Conservation (phyloP, 192 early-diverging fungal species). For the Linnemannia schmuckeri region DNA sequence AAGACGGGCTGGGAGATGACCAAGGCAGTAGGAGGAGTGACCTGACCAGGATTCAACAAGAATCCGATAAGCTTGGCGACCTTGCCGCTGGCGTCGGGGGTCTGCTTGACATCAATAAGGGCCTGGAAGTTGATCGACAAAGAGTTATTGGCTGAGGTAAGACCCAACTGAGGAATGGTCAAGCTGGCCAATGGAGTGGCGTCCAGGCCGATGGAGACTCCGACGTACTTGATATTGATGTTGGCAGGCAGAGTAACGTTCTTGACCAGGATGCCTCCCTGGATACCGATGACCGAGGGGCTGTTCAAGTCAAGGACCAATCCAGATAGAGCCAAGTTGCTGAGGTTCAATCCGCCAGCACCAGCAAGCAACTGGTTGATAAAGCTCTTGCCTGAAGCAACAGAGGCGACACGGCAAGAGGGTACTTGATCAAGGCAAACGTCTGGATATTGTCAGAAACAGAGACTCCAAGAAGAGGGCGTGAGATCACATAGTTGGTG, state of each 20-base stretch:
- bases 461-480: conserved; percentile 17
- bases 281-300: conserved; percentile 21
- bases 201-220: conserved; percentile 15
- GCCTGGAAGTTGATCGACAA: conserved; percentile 19
- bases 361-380: conserved; percentile 18
- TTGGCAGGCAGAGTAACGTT: conserved; percentile 19
- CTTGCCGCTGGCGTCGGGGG: conserved; percentile 7
- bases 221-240: conserved; percentile 25
- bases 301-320: conserved; percentile 31
- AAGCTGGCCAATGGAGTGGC: conserved; percentile 12
- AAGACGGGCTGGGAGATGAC: conserved; percentile 25
- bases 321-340: conserved; percentile 19
- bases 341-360: conserved; percentile 14
- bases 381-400: conserved; percentile 14
- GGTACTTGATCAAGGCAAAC: conserved; percentile 30
- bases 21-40: conserved; percentile 17
- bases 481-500: conserved; percentile 19
- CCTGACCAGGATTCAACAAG: conserved; percentile 22
- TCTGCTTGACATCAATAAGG: conserved; percentile 20
- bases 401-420: conserved; percentile 11
- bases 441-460: conserved; percentile 25
- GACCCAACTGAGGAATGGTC: conserved; percentile 12
- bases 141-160: conserved; percentile 19
- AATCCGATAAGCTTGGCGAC: conserved; percentile 21
- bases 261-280: conserved; percentile 24